Percentiles rank a stretch among this genome's conserved stretches.
phyloP scores from a whole-genome alignment of 495 filamentous ascomycete species.

The Paragyromitra xinjiangensis region DNA sequence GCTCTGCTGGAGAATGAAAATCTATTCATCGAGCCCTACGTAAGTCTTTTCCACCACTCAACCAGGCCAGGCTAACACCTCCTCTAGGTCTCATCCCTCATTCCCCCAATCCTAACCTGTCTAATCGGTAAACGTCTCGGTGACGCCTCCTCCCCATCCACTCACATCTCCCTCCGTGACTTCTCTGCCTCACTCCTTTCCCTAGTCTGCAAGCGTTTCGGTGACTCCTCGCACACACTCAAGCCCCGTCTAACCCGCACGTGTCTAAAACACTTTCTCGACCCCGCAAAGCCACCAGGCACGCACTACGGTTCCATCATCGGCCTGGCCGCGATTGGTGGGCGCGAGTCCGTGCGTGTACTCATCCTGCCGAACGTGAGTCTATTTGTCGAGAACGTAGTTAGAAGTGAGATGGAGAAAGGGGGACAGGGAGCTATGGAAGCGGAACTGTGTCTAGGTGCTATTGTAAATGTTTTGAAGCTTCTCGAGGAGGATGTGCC shows the following conservation, averaged over 20 bases:
- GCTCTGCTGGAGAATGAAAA: slow-evolving; percentile 82
- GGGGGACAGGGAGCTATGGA: slow-evolving; percentile 64
- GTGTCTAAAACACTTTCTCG: slow-evolving; percentile 88
- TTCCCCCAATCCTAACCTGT: slow-evolving; percentile 91
- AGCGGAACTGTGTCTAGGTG: slow-evolving; percentile 70
- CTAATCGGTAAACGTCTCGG: slow-evolving; percentile 86
- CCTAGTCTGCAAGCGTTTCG: slow-evolving; percentile 77
- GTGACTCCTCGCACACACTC: slow-evolving; percentile 74
- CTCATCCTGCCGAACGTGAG: slow-evolving; percentile 82
- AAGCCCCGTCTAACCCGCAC: slow-evolving; percentile 88
- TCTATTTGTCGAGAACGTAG: slow-evolving; percentile 69
- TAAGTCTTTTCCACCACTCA: neutral
- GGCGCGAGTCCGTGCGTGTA: slow-evolving; percentile 77
- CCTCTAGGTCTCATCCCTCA: slow-evolving; percentile 69
- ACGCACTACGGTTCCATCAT: slow-evolving; percentile 88
- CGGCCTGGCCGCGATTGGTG: slow-evolving; percentile 78
- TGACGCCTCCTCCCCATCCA: slow-evolving; percentile 60
- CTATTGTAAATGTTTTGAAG: slow-evolving; percentile 68
- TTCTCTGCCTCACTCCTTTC: slow-evolving; percentile 80
- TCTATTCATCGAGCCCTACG: slow-evolving; percentile 89
- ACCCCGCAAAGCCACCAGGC: slow-evolving; percentile 77
- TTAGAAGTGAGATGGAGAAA: slow-evolving; percentile 68
- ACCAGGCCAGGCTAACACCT: neutral
- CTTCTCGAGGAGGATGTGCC: slow-evolving; percentile 51
- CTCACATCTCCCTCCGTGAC: slow-evolving; percentile 84